Evolutionary conservation across 495 filamentous ascomycete species (phyloP), one percentile per base, ranked within the genome.

Genomic region (Cercophora sp.): DNA sequence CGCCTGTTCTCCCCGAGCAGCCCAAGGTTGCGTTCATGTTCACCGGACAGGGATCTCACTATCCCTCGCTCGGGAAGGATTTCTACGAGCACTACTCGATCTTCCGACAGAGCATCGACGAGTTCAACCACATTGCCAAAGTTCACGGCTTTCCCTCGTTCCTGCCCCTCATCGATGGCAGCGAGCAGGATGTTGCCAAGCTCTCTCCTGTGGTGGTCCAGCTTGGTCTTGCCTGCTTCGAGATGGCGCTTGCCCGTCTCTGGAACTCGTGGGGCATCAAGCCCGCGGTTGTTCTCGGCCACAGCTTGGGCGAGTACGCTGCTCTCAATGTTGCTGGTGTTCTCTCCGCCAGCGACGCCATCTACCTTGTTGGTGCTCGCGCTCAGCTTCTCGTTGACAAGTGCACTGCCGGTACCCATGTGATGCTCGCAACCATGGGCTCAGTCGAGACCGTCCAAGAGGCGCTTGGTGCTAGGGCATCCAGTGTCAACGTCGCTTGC

Each of bases 271-370:
- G 89, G 79, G 91, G 88, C 29, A 77, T 94, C 51, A 80, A 68
- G 19, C 91, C 91, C 16, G 74, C 79, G 45, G 85, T 83, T 32
- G 88, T 95, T 2, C 73, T 96, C 29, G 91, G 91, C 19, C 91
- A 96, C 72, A 94, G 89, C 64, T 58, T 81, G 10, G 91, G 91
- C 51, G 91, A 96, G 65, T 96, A 92, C 70, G 89, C 91, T 40
- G 91, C 91, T 13, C 73, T 96, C 2, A 79, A 91, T 60, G 83
- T 85, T 27, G 83, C 90, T 15, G 91, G 89, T 45, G 84, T 95
- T 11, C 69, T 96, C 8, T 87, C 85, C 8, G 85, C 81, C 25
- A 82, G 80, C 55, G 90, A 95, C 61, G 84, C 86, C 22, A 83
- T 96, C 58, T 88, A 85, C 59, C 76, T 96, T 6, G 86, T 90